Evolutionary conservation across 495 filamentous ascomycete species (phyloP).

Genomic region (Hypoxylon fuscum): DNA sequence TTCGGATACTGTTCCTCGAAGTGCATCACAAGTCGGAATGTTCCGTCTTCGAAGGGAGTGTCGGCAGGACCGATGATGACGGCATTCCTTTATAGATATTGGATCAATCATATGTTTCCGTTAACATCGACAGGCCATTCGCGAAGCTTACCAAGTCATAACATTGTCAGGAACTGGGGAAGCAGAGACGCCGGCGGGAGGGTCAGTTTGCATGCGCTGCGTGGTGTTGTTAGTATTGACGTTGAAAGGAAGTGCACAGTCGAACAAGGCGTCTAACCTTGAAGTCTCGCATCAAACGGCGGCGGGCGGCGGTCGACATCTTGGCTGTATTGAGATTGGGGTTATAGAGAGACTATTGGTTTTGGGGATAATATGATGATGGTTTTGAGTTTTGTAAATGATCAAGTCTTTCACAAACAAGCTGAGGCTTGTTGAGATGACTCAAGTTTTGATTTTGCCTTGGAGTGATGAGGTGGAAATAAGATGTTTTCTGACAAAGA

Average conservation of each 20-base stretch:
- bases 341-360: not conserved
- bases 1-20: conserved; percentile 99
- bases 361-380: not conserved
- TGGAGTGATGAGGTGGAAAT: not conserved
- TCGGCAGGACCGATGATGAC: conserved; percentile 98
- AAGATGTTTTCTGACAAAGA: conserved; percentile 12
- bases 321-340: conserved; percentile 37
- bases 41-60: conserved; percentile 98
- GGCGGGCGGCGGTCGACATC: conserved; percentile 94
- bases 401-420: not conserved
- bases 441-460: not conserved
- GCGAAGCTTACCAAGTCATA: conserved; percentile 86
- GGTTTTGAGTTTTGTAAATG: not conserved
- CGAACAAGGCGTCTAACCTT: conserved; percentile 74
- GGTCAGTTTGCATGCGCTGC: conserved; percentile 99
- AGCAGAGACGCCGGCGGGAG: conserved; percentile 94
- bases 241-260: not conserved
- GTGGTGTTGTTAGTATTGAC: conserved; percentile 21
- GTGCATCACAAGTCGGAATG: conserved; percentile 97
- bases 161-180: conserved; percentile 98
- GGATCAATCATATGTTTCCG: conserved; percentile 21
- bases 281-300: conserved; percentile 97
- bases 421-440: not conserved
- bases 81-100: conserved; percentile 77
- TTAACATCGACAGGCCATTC: conserved; percentile 1